These are phyloP conservation scores for Lactarius deliciosus DNA, from an alignment of 768 basidiomycete genomes.

Conservation along the genomic window DNA sequence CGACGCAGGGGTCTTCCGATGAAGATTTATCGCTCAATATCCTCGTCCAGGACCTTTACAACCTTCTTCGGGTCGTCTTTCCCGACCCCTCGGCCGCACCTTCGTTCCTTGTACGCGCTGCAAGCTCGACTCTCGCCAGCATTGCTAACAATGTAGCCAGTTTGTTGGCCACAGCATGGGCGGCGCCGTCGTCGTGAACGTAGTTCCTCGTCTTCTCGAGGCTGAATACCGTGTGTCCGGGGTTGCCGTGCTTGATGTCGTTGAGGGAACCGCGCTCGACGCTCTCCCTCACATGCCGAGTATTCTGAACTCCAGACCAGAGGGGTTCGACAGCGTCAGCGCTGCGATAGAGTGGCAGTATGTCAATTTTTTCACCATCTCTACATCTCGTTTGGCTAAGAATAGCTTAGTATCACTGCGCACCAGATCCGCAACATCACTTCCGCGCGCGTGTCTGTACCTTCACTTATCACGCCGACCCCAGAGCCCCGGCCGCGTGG, in stretches of 20 bases:
- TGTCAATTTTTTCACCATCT: constrained; percentile 35
- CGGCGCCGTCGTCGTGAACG: constrained; percentile 79
- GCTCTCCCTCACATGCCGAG: constrained; percentile 91
- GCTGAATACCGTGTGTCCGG: constrained; percentile 71
- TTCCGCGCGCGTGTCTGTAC: constrained; percentile 89
- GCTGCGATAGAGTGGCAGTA: constrained; percentile 97
- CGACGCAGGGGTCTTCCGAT: constrained; percentile 40
- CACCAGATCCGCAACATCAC: constrained; percentile 76
- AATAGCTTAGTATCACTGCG: constrained; percentile 59
- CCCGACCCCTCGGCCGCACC: constrained; percentile 64
- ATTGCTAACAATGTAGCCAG: constrained; percentile 37
- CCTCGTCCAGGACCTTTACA: constrained; percentile 72
- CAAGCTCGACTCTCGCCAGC: neutral
- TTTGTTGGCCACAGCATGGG: constrained; percentile 97
- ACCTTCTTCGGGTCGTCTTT: constrained; percentile 66
- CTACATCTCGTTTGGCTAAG: constrained; percentile 1
- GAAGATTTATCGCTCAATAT: constrained; percentile 71
- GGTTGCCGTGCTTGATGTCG: constrained; percentile 82
- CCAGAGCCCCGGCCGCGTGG: constrained; percentile 36
- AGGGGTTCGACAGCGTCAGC: constrained; percentile 78
- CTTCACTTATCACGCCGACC: constrained; percentile 63
- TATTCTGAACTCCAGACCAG: constrained; percentile 81
- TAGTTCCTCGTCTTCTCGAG: constrained; percentile 64
- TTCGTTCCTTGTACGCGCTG: constrained; percentile 63
- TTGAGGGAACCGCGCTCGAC: constrained; percentile 92